Evolutionary conservation across 2,329 filamentous ascomycete genomes (phyloP), one percentile per base, ranked within the genome.

Genomic region (Pseudonectria buxi): DNA sequence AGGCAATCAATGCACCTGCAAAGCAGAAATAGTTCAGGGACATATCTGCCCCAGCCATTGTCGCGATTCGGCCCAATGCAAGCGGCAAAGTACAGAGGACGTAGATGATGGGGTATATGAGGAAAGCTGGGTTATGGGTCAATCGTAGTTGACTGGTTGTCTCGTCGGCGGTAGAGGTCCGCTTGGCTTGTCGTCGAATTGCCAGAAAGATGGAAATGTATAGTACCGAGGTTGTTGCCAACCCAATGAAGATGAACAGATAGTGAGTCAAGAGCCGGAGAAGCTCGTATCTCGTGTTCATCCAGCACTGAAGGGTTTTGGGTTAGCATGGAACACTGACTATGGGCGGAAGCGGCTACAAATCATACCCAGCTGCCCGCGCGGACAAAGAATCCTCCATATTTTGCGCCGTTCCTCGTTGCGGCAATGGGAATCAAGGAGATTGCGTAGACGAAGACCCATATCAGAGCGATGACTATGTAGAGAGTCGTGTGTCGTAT

Each of bases 101-200:
- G 53, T 85, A 85, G 43, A 84, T 78, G 45, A 81, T 51, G 0
- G 81, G 81, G 41, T 86, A 86, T 7, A 82, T 65, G 22, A 83
- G 75, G 43, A 83, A 77, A 7, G 74, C 67, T 5, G 68, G 68
- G 40, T 72, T 68, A 40, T 61, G 62, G 14, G 40, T 49, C 11
- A 51, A 44, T 4, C 45, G 45, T 1, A 46, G 43, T 6, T 43
- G 39, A 6, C 40, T 30, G 6, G 33, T n/a, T 32, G 14, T 51
- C 36, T 44, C 40, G 12, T 44, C 43, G 6, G 32, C 32, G n/a
- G 37, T 36, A 3, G 39, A 33, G 0, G 42, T 36, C 2, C 41
- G 29, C 5, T 33, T 34, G 11, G 42, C 47, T 24, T 57, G 53
- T 1, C 46, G 47, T 10, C 63, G 61, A 4, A 66, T 50, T 24